A percentile compares a stretch with the other conserved stretches of the same genome.
phyloP scores from a whole-genome alignment of 805 yeast species.

The Pichia paraexigua region DNA sequence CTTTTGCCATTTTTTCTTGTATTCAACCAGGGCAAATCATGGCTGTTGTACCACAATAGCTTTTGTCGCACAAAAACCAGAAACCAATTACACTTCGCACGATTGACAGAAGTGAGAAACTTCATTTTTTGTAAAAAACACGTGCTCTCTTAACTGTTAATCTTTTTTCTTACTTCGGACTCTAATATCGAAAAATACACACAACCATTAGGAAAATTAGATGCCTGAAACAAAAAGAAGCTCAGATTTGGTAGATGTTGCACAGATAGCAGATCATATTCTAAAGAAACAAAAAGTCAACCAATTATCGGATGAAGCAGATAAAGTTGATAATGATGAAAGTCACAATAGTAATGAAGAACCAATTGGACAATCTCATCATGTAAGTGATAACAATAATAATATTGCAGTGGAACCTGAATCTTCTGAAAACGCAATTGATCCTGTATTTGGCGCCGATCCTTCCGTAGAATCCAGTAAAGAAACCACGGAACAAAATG shows the following conservation, averaged over 20 bases:
- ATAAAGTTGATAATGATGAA: background rate
- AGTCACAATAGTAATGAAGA: background rate
- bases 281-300: background rate
- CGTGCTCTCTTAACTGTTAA: background rate
- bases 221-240: background rate
- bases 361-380: background rate
- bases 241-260: background rate
- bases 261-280: background rate
- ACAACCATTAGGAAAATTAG: background rate
- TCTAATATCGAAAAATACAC: background rate
- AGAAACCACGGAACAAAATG: background rate
- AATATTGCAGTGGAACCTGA: background rate
- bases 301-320: background rate
- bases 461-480: background rate
- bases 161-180: background rate
- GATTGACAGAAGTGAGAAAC: background rate
- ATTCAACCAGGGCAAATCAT: background rate
- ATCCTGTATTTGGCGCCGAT: conserved; percentile 4
- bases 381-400: background rate
- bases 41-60: background rate
- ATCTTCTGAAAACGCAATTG: conserved; percentile 1
- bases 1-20: no score
- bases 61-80: background rate
- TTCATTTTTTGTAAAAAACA: background rate
- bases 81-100: background rate